Evolutionary conservation across 1,139 yeast species (phyloP), one percentile per base, ranked within the genome.

Genomic region (Candida neerlandica): DNA sequence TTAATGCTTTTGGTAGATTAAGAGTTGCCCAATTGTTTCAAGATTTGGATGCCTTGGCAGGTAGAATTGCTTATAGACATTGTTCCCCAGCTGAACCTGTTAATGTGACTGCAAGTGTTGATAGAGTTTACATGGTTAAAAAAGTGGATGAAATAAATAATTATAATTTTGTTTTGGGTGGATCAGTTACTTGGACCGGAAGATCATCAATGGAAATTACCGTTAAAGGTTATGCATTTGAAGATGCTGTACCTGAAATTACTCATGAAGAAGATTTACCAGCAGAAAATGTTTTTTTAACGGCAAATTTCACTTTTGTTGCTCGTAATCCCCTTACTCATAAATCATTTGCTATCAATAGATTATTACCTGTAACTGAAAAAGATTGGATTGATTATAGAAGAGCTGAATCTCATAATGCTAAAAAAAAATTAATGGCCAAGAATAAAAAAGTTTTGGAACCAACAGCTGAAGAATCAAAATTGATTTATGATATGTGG

Each of bases 181-280:
- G 98, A 14, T 76, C 85, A 44, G 97, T 90, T 37, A 86, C 96
- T 12, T 92, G 96, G 91, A 90, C 97, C 0, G 98, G 98, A 49
- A 76, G 89, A 53, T 88, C 96, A 1, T 89, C 97, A 1, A 92
- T 92, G 97, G 97, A 92, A 70, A 91, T 92, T 62, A 81, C 92
- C 46, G 95, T 92, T 58, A 86, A 85, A 63, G 97, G 97, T 1
- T 87, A 88, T 55, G 85, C 95, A 1, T 85, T 85, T 54, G 84
- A 81, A 48, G 80, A 77, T 34, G 69, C 71, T 2, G 54, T 80
- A 5, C 78, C 83, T 1, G 67, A 68, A 5, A 64, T 67, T 9
- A 27, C 38, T 7, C 46, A 41, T 23, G 55, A 52, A 35, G 48
- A 48, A 15, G 78, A 81, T 34, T 67, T 77, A 50, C 76, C 78